A percentile compares a stretch with the other conserved stretches of the same genome.
Conservation (phyloP, 345 rosid genomes). For the Camelina neglecta region DNA sequence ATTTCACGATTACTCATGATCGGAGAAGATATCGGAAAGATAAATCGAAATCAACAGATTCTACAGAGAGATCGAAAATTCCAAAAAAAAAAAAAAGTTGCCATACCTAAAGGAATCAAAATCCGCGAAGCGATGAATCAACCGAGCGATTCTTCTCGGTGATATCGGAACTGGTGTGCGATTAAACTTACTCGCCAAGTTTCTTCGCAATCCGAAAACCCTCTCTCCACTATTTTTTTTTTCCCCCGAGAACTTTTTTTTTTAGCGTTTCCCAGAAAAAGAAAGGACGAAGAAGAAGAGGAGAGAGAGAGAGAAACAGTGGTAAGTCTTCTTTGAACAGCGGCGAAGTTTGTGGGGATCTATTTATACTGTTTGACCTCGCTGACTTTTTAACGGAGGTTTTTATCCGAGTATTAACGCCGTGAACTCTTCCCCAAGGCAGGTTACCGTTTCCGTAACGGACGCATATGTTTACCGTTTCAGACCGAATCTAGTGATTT, state of each 20-base stretch:
- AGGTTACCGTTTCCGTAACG: slow-evolving; percentile 31
- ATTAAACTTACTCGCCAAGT: slow-evolving; percentile 27
- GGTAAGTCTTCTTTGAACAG: slow-evolving; percentile 41
- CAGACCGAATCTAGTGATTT: not conserved
- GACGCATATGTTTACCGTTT: slow-evolving; percentile 30
- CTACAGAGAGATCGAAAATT: slow-evolving; percentile 19
- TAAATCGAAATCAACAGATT: not conserved
- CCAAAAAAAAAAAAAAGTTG: not conserved
- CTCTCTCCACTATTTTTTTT: not conserved
- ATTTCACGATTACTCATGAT: slow-evolving; percentile 6
- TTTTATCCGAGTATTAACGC: slow-evolving; percentile 26
- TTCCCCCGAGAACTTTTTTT: slow-evolving; percentile 2
- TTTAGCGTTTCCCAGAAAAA: slow-evolving; percentile 4
- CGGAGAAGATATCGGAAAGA: not conserved
- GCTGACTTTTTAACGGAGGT: slow-evolving; percentile 33
- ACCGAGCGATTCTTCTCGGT: not conserved
- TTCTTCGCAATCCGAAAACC: slow-evolving; percentile 28
- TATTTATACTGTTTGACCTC: slow-evolving; percentile 29
- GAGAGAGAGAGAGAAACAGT: slow-evolving; percentile 18
- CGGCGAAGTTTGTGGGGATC: slow-evolving; percentile 13
- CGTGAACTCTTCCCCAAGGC: slow-evolving; percentile 38
- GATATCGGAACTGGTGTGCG: not conserved
- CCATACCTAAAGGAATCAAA: slow-evolving; percentile 22
- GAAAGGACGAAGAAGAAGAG: not conserved
- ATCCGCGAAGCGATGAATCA: slow-evolving; percentile 9